Conservation (phyloP, 768 basidiomycete genomes). For the Boletus sp. region DNA sequence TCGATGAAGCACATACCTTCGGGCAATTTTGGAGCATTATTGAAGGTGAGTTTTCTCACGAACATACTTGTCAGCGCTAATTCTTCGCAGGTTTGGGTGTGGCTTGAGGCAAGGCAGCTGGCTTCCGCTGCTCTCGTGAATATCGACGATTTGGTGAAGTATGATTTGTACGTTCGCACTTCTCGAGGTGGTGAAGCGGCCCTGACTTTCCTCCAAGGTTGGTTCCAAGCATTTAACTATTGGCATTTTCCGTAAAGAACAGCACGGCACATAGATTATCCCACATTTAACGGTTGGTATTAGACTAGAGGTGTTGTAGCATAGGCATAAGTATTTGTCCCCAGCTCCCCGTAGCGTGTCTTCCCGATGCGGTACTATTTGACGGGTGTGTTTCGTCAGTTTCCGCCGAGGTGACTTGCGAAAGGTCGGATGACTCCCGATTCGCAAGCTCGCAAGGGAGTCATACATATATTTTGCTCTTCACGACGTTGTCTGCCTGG, state of each 20-base stretch:
- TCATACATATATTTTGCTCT: neutral
- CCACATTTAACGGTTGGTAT: neutral
- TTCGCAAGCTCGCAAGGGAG: neutral
- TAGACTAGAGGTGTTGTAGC: constrained; percentile 18
- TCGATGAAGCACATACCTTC: constrained; percentile 58
- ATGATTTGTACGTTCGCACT: constrained; percentile 68
- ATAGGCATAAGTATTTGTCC: constrained; percentile 9
- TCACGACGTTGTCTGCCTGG: neutral
- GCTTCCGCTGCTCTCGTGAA: constrained; percentile 76
- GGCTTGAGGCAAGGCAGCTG: constrained; percentile 88
- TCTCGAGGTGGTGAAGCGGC: neutral
- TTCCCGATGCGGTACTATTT: constrained; percentile 10
- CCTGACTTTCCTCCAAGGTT: constrained; percentile 40
- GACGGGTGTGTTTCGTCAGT: neutral
- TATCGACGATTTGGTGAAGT: constrained; percentile 83
- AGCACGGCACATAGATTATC: constrained; percentile 15
- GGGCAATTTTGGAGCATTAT: constrained; percentile 76
- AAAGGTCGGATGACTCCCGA: neutral
- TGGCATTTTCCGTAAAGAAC: neutral
- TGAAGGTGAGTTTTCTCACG: constrained; percentile 64
- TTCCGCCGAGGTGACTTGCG: neutral
- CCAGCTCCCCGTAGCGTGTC: constrained; percentile 4
- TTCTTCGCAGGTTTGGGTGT: constrained; percentile 75
- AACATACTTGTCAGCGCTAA: neutral
- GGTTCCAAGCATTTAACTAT: constrained; percentile 43